Conservation (phyloP, 352 stramenopile genomes). For the Phytophthora pisi region DNA sequence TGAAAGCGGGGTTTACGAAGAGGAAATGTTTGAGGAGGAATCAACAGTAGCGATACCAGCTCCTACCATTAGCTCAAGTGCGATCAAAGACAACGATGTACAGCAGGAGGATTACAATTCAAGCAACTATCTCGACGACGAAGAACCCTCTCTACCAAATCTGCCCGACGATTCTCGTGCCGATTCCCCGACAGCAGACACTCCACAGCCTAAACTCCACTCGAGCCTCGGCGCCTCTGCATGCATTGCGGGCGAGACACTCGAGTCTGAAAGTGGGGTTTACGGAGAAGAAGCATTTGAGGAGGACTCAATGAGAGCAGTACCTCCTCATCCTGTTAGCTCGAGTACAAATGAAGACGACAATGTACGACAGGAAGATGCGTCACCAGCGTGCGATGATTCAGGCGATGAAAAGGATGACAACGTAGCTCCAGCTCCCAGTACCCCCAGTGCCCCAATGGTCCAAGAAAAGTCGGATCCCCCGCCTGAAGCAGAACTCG, state of each 20-base stretch:
- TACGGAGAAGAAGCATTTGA: background rate
- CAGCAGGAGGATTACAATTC: background rate
- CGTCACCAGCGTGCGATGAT: background rate
- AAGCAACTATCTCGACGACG: background rate
- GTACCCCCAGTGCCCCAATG: no score
- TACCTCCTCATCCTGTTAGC: background rate
- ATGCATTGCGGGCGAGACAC: background rate
- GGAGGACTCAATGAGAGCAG: background rate
- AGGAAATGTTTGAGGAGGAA: conserved; percentile 65
- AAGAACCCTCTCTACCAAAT: background rate
- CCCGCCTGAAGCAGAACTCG: background rate
- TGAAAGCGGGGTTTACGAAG: conserved; percentile 55
- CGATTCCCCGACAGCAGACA: background rate
- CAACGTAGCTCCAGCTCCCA: background rate
- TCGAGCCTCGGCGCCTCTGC: background rate
- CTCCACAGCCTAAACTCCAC: background rate
- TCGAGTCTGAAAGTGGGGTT: background rate
- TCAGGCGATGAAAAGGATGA: background rate
- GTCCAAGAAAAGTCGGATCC: background rate
- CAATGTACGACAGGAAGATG: background rate
- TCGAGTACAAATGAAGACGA: background rate
- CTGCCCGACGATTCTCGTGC: background rate
- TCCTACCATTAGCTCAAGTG: background rate
- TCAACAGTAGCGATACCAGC: background rate
- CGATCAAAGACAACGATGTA: background rate